Conservation (phyloP, 305 asterid species). For the Monarda citriodora region DNA sequence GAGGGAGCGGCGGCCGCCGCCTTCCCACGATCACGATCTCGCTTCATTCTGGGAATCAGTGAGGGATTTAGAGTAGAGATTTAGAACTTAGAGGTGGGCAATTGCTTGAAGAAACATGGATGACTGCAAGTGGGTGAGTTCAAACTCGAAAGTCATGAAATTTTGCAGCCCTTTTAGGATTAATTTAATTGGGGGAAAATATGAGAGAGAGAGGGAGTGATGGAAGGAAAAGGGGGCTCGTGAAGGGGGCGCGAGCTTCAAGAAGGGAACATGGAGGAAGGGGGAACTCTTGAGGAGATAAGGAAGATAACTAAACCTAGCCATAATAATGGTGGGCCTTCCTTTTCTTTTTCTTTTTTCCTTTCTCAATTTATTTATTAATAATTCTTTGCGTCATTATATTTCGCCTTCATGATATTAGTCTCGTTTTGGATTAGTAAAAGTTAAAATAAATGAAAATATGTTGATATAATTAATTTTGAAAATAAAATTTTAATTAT, state of each 20-base stretch:
- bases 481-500: too few species aligned
- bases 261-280: conserved; percentile 56
- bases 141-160: conserved; percentile 32
- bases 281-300: conserved; percentile 29
- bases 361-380: too few species aligned
- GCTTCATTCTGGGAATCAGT: conserved; percentile 40
- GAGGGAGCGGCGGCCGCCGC: conserved; percentile 3
- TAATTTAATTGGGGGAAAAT: conserved; percentile 6
- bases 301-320: conserved; percentile 27
- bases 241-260: conserved; percentile 82
- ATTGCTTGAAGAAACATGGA: conserved; percentile 61
- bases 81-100: conserved; percentile 23
- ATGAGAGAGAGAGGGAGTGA: conserved; percentile 18
- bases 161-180: conserved; percentile 37
- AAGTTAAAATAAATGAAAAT: too few species aligned
- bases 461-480: too few species aligned
- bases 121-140: conserved; percentile 48
- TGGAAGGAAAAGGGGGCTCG: conserved; percentile 28
- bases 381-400: too few species aligned
- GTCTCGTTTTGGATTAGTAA: too few species aligned
- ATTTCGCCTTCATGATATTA: too few species aligned
- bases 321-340: conserved; percentile 22
- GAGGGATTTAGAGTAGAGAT: background rate
- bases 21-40: conserved; percentile 68
- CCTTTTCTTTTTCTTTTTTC: background rate